phyloP scores from a whole-genome alignment of 2,329 filamentous ascomycete species.

The Basipetospora chlamydospora region DNA sequence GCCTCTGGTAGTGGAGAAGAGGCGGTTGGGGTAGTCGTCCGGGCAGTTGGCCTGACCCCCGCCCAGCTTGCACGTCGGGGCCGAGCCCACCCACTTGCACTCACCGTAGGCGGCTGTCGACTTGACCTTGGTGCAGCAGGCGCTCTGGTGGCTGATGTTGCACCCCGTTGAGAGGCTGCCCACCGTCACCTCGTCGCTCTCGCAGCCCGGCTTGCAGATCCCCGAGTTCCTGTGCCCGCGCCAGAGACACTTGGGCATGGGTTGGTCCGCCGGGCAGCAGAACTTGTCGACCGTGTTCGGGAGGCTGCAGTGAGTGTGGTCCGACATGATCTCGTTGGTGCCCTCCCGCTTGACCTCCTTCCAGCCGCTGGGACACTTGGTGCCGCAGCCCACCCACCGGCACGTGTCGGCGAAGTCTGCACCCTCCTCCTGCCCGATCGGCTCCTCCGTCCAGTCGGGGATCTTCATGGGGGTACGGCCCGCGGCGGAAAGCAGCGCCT shows the following conservation, averaged over 20 bases:
- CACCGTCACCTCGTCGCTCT: conserved; percentile 8
- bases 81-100: conserved; percentile 7
- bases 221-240: conserved; percentile 10
- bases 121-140: conserved; percentile 7
- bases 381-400: neutral
- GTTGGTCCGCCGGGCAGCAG: conserved; percentile 5
- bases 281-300: neutral
- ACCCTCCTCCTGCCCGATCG: neutral
- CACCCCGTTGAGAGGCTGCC: conserved; percentile 7
- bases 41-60: neutral
- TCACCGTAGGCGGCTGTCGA: conserved; percentile 6
- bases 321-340: neutral
- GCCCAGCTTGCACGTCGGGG: neutral
- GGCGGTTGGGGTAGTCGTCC: neutral
- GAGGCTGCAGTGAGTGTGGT: neutral
- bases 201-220: conserved; percentile 9
- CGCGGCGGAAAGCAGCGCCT: neutral
- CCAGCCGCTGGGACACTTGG: neutral
- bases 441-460: neutral
- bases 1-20: neutral
- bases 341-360: neutral
- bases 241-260: conserved; percentile 9
- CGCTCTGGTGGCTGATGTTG: conserved; percentile 7
- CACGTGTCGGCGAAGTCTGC: neutral
- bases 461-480: neutral